A percentile compares a stretch with the other conserved stretches of the same genome.
Evolutionary conservation across 805 yeast genomes (phyloP).

Genomic region (Kuraishia piskuri): DNA sequence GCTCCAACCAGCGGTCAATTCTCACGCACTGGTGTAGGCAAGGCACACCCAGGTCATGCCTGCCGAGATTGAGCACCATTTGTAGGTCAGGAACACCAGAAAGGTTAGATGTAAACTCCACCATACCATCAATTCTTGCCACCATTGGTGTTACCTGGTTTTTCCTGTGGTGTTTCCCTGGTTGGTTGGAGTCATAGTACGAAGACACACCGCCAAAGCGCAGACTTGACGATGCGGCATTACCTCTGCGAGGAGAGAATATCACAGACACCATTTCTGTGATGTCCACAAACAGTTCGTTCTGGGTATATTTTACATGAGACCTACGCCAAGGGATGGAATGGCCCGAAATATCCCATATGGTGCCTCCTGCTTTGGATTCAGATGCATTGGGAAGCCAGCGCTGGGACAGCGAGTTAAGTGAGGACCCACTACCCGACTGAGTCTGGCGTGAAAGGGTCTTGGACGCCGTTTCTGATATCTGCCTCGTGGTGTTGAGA

Average conservation of each 20-base stretch:
- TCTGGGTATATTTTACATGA: slow-evolving; percentile 62
- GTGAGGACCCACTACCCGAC: neutral
- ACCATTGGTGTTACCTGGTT: slow-evolving; percentile 27
- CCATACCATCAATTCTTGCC: slow-evolving; percentile 53
- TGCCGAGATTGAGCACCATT: slow-evolving; percentile 38
- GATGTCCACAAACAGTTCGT: slow-evolving; percentile 83
- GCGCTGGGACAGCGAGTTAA: neutral
- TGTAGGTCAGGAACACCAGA: slow-evolving; percentile 72
- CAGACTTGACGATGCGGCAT: slow-evolving; percentile 4
- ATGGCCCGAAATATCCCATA: neutral
- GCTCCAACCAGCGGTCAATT: slow-evolving; percentile 37
- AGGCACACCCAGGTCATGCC: slow-evolving; percentile 45
- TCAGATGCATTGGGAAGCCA: neutral
- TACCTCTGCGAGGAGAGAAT: slow-evolving; percentile 21
- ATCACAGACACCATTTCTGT: slow-evolving; percentile 56
- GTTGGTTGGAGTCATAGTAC: slow-evolving; percentile 20
- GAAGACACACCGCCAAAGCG: slow-evolving; percentile 11
- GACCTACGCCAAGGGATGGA: slow-evolving; percentile 71
- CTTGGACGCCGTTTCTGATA: slow-evolving; percentile 22
- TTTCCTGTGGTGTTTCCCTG: slow-evolving; percentile 11
- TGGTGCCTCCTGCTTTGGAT: neutral
- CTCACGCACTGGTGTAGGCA: slow-evolving; percentile 67
- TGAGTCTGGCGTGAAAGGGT: slow-evolving; percentile 13
- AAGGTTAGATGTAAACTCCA: slow-evolving; percentile 59
- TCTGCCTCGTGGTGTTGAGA: slow-evolving; percentile 29